These are phyloP conservation scores for Chaetomiaceae sp. DNA, from an alignment of 2,329 filamentous ascomycete genomes.

Conservation along the genomic window DNA sequence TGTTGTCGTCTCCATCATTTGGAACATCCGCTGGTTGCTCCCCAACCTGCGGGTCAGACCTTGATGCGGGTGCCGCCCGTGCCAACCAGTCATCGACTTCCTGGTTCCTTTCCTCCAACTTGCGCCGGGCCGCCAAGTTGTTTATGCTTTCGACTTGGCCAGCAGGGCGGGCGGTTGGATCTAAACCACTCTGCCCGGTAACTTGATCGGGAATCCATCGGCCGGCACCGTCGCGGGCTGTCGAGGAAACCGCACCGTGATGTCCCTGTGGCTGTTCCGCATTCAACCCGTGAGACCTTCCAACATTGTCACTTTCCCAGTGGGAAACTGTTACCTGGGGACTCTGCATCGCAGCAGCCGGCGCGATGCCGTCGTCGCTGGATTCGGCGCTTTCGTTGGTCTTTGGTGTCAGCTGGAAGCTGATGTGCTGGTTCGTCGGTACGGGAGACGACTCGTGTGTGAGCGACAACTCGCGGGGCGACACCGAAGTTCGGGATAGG, in stretches of 20 bases:
- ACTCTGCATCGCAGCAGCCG: constrained; percentile 45
- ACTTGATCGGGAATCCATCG: constrained; percentile 38
- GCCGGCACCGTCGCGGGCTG: constrained; percentile 39
- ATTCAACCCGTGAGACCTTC: constrained; percentile 11
- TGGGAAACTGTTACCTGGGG: constrained; percentile 54
- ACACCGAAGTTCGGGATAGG: constrained; percentile 35
- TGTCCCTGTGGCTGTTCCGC: constrained; percentile 12
- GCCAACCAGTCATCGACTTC: constrained; percentile 50
- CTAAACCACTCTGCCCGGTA: constrained; percentile 44
- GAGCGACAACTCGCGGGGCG: constrained; percentile 41
- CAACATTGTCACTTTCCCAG: constrained; percentile 44
- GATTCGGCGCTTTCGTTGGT: constrained; percentile 47
- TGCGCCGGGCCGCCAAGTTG: constrained; percentile 40
- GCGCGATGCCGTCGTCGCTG: constrained; percentile 46
- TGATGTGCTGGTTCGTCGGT: constrained; percentile 30
- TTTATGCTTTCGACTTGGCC: constrained; percentile 47
- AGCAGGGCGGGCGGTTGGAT: constrained; percentile 41
- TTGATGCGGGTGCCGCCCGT: constrained; percentile 25
- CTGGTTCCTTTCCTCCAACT: constrained; percentile 44
- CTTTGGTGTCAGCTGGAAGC: constrained; percentile 46
- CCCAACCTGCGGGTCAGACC: neutral
- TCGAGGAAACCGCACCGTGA: constrained; percentile 19
- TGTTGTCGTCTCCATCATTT: constrained; percentile 33
- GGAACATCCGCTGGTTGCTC: constrained; percentile 6
- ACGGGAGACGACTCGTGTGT: constrained; percentile 34